phyloP scores from a whole-genome alignment of 1,284 basidiomycete species.

The Tausonia pullulans region DNA sequence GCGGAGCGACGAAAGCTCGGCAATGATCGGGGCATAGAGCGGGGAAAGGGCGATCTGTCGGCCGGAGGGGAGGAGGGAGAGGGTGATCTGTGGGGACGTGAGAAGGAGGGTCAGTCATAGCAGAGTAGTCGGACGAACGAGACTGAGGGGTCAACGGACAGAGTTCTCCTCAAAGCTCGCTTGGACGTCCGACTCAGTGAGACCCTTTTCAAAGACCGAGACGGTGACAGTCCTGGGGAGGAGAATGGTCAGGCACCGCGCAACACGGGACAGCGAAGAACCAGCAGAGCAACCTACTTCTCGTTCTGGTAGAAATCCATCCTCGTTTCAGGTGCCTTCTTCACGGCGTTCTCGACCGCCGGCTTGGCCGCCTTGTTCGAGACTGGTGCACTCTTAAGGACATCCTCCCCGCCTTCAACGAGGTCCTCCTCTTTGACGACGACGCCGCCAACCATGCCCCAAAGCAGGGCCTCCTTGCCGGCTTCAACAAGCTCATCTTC shows the following conservation, averaged over 20 bases:
- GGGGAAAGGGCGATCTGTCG: conserved; percentile 41
- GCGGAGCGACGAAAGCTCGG: conserved; percentile 48
- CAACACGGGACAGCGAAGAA: too few species aligned
- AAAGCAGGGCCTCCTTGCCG: conserved; percentile 15
- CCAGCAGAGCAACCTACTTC: neutral
- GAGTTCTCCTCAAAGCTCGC: too few species aligned
- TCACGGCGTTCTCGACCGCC: neutral
- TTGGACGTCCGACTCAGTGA: neutral
- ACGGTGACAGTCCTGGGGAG: neutral
- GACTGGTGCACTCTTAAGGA: neutral
- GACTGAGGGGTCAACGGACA: neutral
- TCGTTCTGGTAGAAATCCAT: conserved; percentile 8
- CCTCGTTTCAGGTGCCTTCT: neutral
- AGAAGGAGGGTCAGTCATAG: neutral
- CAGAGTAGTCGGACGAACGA: neutral
- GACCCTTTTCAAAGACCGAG: neutral
- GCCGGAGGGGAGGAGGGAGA: neutral
- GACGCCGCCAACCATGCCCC: conserved; percentile 17
- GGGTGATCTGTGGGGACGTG: neutral
- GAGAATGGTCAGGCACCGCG: too few species aligned
- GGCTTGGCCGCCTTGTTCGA: neutral
- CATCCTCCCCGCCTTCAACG: neutral
- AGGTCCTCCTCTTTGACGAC: conserved; percentile 13
- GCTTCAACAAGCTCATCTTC: conserved; percentile 20
- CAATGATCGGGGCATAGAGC: conserved; percentile 45